Conservation (phyloP, 768 basidiomycete genomes). For the Crepidotus variabilis region DNA sequence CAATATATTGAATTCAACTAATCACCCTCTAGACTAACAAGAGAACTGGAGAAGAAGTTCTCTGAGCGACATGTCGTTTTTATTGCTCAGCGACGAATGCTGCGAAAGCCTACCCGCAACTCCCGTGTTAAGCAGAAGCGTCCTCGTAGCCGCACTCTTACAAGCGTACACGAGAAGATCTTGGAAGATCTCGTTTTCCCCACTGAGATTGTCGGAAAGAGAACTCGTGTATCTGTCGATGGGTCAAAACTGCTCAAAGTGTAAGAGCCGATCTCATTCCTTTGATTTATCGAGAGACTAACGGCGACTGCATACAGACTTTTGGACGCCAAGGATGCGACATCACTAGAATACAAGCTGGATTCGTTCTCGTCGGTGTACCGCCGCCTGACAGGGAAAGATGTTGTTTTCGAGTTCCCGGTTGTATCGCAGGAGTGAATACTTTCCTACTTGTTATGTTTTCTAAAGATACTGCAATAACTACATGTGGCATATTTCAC, state of each 20-base stretch:
- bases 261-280: slow-evolving; percentile 51
- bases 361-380: slow-evolving; percentile 99
- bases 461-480: slow-evolving; percentile 25
- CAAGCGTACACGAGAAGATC: slow-evolving; percentile 96
- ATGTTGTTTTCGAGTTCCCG: slow-evolving; percentile 93
- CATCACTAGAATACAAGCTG: slow-evolving; percentile 98
- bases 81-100: slow-evolving; percentile 96
- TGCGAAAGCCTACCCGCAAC: slow-evolving; percentile 94
- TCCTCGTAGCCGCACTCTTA: slow-evolving; percentile 95
- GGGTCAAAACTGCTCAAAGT: slow-evolving; percentile 97
- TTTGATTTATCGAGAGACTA: slow-evolving; percentile 2
- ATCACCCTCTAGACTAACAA: slow-evolving; percentile 68
- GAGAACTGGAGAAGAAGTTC: slow-evolving; percentile 99
- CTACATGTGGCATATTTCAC: slow-evolving; percentile 8
- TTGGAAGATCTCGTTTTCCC: slow-evolving; percentile 99
- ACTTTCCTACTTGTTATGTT: slow-evolving; percentile 16
- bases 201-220: slow-evolving; percentile 98
- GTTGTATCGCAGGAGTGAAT: slow-evolving; percentile 67
- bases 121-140: slow-evolving; percentile 94
- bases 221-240: slow-evolving; percentile 90
- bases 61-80: slow-evolving; percentile 99
- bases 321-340: slow-evolving; percentile 97
- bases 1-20: too few relatives aligned
- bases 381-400: slow-evolving; percentile 93
- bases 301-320: slow-evolving; percentile 50